Evolutionary conservation across 768 basidiomycete genomes (phyloP), one percentile per base, ranked within the genome.

Genomic region (Tricholoma bakamatsutake): DNA sequence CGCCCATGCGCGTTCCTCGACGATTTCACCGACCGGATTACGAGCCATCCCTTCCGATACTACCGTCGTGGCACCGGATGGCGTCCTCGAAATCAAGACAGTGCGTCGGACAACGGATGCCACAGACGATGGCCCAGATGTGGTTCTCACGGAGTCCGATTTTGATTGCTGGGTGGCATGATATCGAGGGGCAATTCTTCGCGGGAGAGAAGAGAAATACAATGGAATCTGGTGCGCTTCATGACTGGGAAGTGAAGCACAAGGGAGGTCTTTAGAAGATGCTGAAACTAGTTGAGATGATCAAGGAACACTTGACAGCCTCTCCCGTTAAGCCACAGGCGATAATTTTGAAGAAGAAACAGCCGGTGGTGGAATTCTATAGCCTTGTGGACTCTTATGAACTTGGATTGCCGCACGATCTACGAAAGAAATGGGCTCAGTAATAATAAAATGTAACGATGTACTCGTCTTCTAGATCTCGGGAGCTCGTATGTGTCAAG

Each of bases 131-230:
- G 52, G 54, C 54, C 24, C 63, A 62, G 40, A 45, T 64, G 21
- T 61, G 61, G 63, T 64, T 64, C 54, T 62, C 63, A 9, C 61
- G 58, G 18, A 64, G 58, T 30, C 61, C 61, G 12, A 54, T 58
- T 40, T 55, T 64, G 18, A 49, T 61, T 12, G 42, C 63, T 34
- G 63, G 59, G 9, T 59, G 57, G 17, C 63, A 64, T 28, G 43
- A 64, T 50, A 59, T 61, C 43, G 30, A 42, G 5, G 63, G 63
- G 9, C 39, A 28, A 7, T 64, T 62, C 53, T 52, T 57, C 48
- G 52, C 53, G 17, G 48, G 61, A 8, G 31, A 61, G 35, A 34
- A 9, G 21, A 57, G 18, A 7, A 37, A 59, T 18, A 55, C 56
- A 21, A 39, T 52, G 46, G 33, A 48, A 31, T 18, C 47, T 5